Percentiles rank a stretch among this genome's conserved stretches.
Conservation (phyloP, 2,329 filamentous ascomycete genomes). For the Stemphylium lycopersici region DNA sequence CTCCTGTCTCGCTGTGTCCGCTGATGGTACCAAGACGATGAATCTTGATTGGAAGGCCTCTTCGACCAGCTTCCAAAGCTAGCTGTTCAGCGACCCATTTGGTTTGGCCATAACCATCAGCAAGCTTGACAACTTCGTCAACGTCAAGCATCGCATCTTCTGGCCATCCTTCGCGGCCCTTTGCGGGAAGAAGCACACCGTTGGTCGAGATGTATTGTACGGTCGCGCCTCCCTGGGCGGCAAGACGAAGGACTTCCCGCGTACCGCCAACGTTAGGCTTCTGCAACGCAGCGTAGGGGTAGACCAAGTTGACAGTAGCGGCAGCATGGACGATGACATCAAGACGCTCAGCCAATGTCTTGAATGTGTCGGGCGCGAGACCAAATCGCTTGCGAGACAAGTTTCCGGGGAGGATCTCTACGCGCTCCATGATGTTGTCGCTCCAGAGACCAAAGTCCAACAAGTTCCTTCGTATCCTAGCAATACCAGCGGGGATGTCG, state of each 20-base stretch:
- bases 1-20: constrained; percentile 75
- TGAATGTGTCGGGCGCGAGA: constrained; percentile 68
- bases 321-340: constrained; percentile 79
- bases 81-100: constrained; percentile 84
- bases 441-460: constrained; percentile 80
- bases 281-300: constrained; percentile 78
- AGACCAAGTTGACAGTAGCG: constrained; percentile 75
- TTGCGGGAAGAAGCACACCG: constrained; percentile 73
- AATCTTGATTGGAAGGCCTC: constrained; percentile 73
- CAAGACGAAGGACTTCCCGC: constrained; percentile 73
- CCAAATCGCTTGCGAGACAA: constrained; percentile 72
- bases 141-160: constrained; percentile 72
- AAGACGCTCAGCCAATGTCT: constrained; percentile 67
- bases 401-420: constrained; percentile 77
- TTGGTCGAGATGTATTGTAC: constrained; percentile 82
- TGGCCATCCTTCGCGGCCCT: constrained; percentile 67
- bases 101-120: constrained; percentile 78
- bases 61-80: constrained; percentile 69
- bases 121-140: constrained; percentile 70
- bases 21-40: constrained; percentile 79
- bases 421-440: constrained; percentile 76
- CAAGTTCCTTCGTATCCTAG: constrained; percentile 74
- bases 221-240: constrained; percentile 69
- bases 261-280: constrained; percentile 81
- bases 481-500: constrained; percentile 70